Base-by-base conservation (phyloP, 176 grass and related monocot genomes). In the Musa itinerans region DNA sequence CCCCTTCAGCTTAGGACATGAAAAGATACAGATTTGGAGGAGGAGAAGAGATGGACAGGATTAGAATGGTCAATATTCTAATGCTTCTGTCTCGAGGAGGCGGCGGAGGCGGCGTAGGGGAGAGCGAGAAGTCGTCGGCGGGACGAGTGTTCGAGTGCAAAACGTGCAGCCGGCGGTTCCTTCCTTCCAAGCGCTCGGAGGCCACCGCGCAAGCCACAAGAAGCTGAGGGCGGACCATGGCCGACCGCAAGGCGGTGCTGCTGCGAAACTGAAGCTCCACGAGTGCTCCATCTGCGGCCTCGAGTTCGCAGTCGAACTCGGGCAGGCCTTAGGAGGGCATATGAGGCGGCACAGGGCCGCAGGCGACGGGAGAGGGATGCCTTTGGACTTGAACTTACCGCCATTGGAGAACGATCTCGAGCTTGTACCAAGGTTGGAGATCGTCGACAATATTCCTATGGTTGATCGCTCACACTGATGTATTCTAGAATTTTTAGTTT, bases 281-380 rank as follows among this genome's bases (percentile, higher is more conserved):
- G 63, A 66, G 63, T 66, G 63, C 63, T 66, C 12, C 63, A 66
- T 29, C 23, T 66, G 63, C 63, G 63, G 63, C 9, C 22, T 66
- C 24, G 24, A 66, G 63, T 66, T 66, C 24, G 24, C 24, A 0
- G 24, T 24, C 24, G n/a, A n/a, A n/a, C n/a, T n/a, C n/a, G 24
- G 24, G 1, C 24, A 24, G 24, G 24, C 24, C 1, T 24, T 24
- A 24, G 24, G 24, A 24, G 24, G 24, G 24, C 24, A 24, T 24
- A 24, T 24, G 24, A 24, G 24, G 0, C 0, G 1, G 24, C 24
- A 24, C 24, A 24, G 24, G 24, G 24, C 24, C 24, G 1, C 24
- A 1, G 24, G 24, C 24, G 24, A 24, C 24, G 24, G 24, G 24
- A 24, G 24, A 24, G 24, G 24, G 63, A 27, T 65, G 23, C 63